Evolutionary conservation across 139 green algal species (phyloP).

Genomic region (Medakamo hakoo): DNA sequence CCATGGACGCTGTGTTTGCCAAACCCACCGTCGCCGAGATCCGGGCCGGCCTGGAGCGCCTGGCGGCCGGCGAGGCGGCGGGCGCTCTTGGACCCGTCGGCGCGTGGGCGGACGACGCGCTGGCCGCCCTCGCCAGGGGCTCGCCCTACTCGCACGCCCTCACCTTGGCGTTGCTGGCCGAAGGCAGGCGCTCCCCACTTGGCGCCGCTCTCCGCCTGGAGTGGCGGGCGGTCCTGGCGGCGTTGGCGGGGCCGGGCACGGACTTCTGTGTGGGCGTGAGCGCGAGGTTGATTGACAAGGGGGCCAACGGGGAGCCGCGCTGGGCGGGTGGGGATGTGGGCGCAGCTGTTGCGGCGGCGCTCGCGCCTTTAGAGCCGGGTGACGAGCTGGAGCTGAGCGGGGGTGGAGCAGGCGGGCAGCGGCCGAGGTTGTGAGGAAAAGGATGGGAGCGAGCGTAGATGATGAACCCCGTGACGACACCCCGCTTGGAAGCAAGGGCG

Average conservation of each 20-base stretch:
- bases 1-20: slow-evolving; percentile 15
- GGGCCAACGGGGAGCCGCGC: not conserved
- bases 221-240: not conserved
- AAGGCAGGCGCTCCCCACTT: not conserved
- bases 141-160: not conserved
- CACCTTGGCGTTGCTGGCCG: not conserved
- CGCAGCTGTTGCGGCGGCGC: not conserved
- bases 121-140: not conserved
- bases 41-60: not conserved
- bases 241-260: not conserved
- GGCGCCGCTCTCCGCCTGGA: not conserved
- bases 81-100: no score
- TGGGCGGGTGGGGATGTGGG: not conserved
- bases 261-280: not conserved
- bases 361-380: not conserved
- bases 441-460: not conserved
- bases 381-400: not conserved
- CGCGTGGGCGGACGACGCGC: no score
- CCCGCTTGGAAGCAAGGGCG: not conserved
- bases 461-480: not conserved
- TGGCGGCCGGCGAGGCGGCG: not conserved
- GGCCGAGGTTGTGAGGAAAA: not conserved
- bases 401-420: no score
- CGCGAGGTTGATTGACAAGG: not conserved
- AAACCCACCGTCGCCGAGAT: not conserved